These are phyloP conservation scores for Onygenales sp. DNA, from an alignment of 2,329 filamentous ascomycete species.

Conservation along the genomic window DNA sequence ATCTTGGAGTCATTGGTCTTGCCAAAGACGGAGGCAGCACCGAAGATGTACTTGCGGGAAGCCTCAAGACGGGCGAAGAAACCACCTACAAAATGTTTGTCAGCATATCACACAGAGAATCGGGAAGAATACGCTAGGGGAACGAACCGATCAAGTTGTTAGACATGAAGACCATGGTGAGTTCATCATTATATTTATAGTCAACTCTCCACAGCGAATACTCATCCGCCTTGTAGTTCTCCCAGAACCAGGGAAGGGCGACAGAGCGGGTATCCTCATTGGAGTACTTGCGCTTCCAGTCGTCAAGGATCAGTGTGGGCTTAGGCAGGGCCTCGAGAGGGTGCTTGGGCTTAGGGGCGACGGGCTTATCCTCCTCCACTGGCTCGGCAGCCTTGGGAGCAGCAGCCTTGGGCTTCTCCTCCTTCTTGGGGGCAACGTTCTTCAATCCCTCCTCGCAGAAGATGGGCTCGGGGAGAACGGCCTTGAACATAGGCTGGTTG, in stretches of 20 bases:
- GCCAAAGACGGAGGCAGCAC: conserved; percentile 80
- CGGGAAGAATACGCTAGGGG: neutral
- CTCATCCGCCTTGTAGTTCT: conserved; percentile 86
- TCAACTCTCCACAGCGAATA: conserved; percentile 90
- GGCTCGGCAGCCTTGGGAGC: conserved; percentile 42
- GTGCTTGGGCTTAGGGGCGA: conserved; percentile 82
- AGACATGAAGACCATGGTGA: conserved; percentile 97
- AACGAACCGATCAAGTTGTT: conserved; percentile 79
- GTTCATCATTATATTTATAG: conserved; percentile 99
- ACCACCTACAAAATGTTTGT: conserved; percentile 46
- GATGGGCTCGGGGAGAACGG: conserved; percentile 63
- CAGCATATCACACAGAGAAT: neutral
- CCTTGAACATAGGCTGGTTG: conserved; percentile 86
- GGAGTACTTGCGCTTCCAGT: conserved; percentile 99
- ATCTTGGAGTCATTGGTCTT: conserved; percentile 81
- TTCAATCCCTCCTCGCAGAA: conserved; percentile 75
- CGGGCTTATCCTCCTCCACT: conserved; percentile 54
- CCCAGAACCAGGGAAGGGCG: conserved; percentile 96
- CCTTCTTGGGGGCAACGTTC: conserved; percentile 65
- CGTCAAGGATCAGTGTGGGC: conserved; percentile 75
- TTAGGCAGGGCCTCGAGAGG: conserved; percentile 77
- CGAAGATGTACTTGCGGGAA: conserved; percentile 97
- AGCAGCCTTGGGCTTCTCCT: conserved; percentile 54
- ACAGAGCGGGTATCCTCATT: conserved; percentile 77
- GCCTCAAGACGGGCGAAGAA: conserved; percentile 96